Percentiles rank a stretch among this genome's conserved stretches.
These are phyloP conservation scores for Discostella stelligera DNA, from an alignment of 352 stramenopile species.

Conservation along the genomic window DNA sequence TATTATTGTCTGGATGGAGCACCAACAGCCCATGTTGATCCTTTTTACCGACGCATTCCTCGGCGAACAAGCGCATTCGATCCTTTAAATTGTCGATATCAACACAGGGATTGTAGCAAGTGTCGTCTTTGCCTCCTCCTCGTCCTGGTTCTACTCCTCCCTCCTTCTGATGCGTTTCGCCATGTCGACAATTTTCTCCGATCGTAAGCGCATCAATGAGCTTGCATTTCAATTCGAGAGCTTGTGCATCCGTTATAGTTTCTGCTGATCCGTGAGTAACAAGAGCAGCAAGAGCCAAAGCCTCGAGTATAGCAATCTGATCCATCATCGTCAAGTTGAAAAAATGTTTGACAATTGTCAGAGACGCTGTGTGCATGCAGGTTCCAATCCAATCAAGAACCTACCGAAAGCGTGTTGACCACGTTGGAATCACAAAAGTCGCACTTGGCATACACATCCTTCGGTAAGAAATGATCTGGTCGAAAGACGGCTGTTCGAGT, in stretches of 20 bases:
- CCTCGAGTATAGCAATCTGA: conserved; percentile 36
- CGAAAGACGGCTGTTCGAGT: conserved; percentile 52
- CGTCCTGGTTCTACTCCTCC: neutral
- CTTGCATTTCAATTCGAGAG: conserved; percentile 53
- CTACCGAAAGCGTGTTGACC: conserved; percentile 39
- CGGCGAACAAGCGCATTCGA: conserved; percentile 51
- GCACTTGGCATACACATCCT: conserved; percentile 52
- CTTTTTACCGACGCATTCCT: conserved; percentile 31
- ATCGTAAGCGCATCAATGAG: conserved; percentile 49
- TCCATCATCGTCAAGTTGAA: neutral
- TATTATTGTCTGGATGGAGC: conserved; percentile 12
- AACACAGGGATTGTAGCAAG: conserved; percentile 4
- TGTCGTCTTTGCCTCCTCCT: neutral
- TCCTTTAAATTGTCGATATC: conserved; percentile 47
- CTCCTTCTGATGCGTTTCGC: no score
- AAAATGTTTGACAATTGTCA: neutral
- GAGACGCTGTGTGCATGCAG: neutral
- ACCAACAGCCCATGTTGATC: neutral
- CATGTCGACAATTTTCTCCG: conserved; percentile 10
- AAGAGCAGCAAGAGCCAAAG: conserved; percentile 25
- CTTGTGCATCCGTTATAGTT: conserved; percentile 41
- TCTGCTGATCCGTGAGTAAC: conserved; percentile 28
- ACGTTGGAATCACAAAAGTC: conserved; percentile 64
- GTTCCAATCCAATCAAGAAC: neutral
- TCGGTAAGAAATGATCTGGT: conserved; percentile 57